Conservation (phyloP, 2,329 filamentous ascomycete genomes). For the Hymenoscyphus repandus region DNA sequence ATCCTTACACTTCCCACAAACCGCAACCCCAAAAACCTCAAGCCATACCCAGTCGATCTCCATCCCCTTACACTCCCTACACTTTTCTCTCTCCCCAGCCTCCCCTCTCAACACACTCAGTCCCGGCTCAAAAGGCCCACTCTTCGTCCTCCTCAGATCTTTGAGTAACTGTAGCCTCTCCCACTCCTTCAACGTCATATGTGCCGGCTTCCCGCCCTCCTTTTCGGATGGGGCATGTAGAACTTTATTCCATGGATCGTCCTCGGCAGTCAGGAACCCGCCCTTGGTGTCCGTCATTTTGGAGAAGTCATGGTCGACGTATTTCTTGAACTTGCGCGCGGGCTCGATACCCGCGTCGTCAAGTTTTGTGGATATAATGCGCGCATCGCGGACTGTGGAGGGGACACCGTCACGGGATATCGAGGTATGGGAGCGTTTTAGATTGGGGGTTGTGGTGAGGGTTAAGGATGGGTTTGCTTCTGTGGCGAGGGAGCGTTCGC, state of each 20-base stretch:
- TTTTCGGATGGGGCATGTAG: slow-evolving; percentile 53
- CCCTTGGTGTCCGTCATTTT: slow-evolving; percentile 98
- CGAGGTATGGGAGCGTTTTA: slow-evolving; percentile 66
- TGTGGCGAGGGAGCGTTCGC: slow-evolving; percentile 66
- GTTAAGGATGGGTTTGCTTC: slow-evolving; percentile 37
- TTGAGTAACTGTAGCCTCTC: slow-evolving; percentile 73
- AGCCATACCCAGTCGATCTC: slow-evolving; percentile 97
- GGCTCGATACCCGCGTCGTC: slow-evolving; percentile 44
- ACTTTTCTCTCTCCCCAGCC: slow-evolving; percentile 63
- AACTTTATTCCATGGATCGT: slow-evolving; percentile 85
- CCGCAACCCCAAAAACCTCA: slow-evolving; percentile 68
- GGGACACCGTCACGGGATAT: slow-evolving; percentile 50
- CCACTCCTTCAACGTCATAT: slow-evolving; percentile 91
- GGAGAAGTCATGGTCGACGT: slow-evolving; percentile 95
- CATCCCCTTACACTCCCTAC: slow-evolving; percentile 72
- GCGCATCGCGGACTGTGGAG: slow-evolving; percentile 63
- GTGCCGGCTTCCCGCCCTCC: slow-evolving; percentile 60
- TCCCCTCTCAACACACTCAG: slow-evolving; percentile 67
- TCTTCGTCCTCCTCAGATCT: slow-evolving; percentile 65
- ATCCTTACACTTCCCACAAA: slow-evolving; percentile 86
- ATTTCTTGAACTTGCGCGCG: slow-evolving; percentile 84
- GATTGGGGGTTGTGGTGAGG: slow-evolving; percentile 50
- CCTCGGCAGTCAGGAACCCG: slow-evolving; percentile 83
- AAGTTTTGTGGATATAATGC: slow-evolving; percentile 31
- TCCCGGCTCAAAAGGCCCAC: slow-evolving; percentile 83